phyloP scores from a whole-genome alignment of 2,329 filamentous ascomycete genomes.

The Botrytis aclada region DNA sequence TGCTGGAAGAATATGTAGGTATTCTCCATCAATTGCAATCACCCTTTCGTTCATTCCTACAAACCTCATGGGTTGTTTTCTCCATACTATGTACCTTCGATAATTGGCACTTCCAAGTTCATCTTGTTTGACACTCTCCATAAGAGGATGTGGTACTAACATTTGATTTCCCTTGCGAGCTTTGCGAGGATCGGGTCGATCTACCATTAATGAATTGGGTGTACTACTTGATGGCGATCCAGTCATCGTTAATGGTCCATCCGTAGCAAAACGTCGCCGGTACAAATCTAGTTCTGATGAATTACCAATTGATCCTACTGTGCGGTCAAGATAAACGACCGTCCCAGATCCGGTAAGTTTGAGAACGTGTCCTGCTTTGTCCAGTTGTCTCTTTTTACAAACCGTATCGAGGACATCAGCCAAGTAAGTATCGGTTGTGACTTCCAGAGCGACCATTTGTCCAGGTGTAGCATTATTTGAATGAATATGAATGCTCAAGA shows the following conservation, averaged over 20 bases:
- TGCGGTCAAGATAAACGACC: conserved; percentile 72
- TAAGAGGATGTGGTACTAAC: conserved; percentile 63
- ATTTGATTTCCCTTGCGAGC: conserved; percentile 51
- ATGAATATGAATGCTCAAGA: conserved; percentile 68
- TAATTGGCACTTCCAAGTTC: conserved; percentile 58
- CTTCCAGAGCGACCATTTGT: conserved; percentile 70
- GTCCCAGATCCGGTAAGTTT: conserved; percentile 73
- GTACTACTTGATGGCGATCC: conserved; percentile 65
- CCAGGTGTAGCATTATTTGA: conserved; percentile 67
- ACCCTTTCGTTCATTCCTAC: conserved; percentile 72
- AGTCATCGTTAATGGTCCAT: conserved; percentile 65
- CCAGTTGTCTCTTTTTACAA: conserved; percentile 72
- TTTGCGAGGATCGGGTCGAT: conserved; percentile 44
- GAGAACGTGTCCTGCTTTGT: conserved; percentile 75
- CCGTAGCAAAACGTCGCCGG: conserved; percentile 70
- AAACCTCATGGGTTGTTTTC: conserved; percentile 80
- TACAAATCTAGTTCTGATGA: conserved; percentile 73
- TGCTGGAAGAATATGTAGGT: conserved; percentile 78
- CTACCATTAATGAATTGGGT: conserved; percentile 57
- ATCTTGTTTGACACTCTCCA: conserved; percentile 58
- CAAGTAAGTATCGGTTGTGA: conserved; percentile 79
- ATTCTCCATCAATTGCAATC: conserved; percentile 79
- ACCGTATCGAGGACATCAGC: conserved; percentile 77
- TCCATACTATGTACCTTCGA: conserved; percentile 76
- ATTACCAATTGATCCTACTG: conserved; percentile 74